Evolutionary conservation across 441 rosid genomes (phyloP).

Genomic region (Hura crepitans): DNA sequence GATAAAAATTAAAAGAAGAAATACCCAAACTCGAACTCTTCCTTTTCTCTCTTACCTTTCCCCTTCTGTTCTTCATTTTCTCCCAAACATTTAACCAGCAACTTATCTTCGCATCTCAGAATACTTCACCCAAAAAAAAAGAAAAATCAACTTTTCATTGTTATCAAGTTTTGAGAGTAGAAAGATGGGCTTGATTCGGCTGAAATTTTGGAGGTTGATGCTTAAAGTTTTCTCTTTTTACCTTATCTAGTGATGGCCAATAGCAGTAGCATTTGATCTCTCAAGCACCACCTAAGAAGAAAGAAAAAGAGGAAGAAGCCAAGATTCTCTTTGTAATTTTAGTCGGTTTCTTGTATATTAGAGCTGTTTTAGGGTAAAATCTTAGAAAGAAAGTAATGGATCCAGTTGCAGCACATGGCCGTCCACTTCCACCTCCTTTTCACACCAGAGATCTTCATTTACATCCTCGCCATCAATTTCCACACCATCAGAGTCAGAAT

Average conservation of each 20-base stretch:
- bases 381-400: conserved; percentile 48
- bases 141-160: conserved; percentile 14
- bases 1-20: no score
- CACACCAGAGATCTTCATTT: conserved; percentile 67
- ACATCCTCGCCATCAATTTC: conserved; percentile 60
- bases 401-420: conserved; percentile 59
- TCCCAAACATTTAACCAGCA: conserved; percentile 42
- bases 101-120: not conserved
- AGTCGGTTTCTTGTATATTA: not conserved
- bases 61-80: conserved; percentile 29
- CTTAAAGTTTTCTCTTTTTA: conserved; percentile 19
- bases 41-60: not conserved
- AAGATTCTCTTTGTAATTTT: conserved; percentile 1
- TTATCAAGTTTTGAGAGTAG: conserved; percentile 9
- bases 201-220: conserved; percentile 26
- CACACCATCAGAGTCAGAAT: conserved; percentile 36
- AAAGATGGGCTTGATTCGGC: conserved; percentile 29
- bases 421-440: conserved; percentile 76
- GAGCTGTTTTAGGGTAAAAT: conserved; percentile 27
- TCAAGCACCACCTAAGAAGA: conserved; percentile 5
- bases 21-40: not conserved
- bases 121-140: conserved; percentile 1
- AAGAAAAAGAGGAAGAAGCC: conserved; percentile 3
- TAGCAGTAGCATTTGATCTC: conserved; percentile 8
- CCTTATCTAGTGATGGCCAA: not conserved